Evolutionary conservation across 179 eudicot genomes (phyloP).

Genomic region (Monotropa hypopitys): DNA sequence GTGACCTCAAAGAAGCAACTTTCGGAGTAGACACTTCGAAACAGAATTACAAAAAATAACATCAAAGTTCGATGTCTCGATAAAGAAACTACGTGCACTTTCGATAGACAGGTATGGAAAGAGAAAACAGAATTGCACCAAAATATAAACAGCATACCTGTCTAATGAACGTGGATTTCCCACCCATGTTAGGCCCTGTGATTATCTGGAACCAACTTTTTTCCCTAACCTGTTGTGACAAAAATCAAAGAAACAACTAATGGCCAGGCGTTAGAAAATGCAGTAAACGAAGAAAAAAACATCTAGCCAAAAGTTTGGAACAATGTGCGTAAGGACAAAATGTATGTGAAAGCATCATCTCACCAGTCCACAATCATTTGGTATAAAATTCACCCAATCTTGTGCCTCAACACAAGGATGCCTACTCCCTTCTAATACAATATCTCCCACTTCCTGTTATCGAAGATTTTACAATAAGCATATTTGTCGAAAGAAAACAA

Average conservation of each 20-base stretch:
- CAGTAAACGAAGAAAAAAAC: too few species aligned
- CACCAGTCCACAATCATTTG: slow-evolving; percentile 91
- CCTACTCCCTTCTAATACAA: slow-evolving; percentile 81
- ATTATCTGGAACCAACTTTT: slow-evolving; percentile 95
- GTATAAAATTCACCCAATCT: slow-evolving; percentile 99
- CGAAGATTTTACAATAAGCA: slow-evolving; percentile 6
- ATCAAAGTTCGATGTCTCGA: not conserved
- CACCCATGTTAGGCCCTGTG: slow-evolving; percentile 99
- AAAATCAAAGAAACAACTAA: slow-evolving; percentile 7
- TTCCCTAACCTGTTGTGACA: slow-evolving; percentile 49
- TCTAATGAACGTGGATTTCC: slow-evolving; percentile 88
- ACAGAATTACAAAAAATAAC: not conserved
- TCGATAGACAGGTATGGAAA: not conserved
- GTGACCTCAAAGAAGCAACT: not conserved
- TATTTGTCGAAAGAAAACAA: not conserved
- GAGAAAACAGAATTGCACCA: not conserved
- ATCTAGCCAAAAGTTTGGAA: too few species aligned
- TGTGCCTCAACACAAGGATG: slow-evolving; percentile 99
- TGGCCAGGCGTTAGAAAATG: not conserved
- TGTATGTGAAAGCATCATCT: slow-evolving; percentile 18
- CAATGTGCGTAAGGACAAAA: not conserved
- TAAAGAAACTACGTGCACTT: not conserved
- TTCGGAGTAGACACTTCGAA: not conserved
- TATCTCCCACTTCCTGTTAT: slow-evolving; percentile 75
- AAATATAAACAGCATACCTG: slow-evolving; percentile 40